phyloP scores from a whole-genome alignment of 331 rosid species.

The Stylosanthes scabra region DNA sequence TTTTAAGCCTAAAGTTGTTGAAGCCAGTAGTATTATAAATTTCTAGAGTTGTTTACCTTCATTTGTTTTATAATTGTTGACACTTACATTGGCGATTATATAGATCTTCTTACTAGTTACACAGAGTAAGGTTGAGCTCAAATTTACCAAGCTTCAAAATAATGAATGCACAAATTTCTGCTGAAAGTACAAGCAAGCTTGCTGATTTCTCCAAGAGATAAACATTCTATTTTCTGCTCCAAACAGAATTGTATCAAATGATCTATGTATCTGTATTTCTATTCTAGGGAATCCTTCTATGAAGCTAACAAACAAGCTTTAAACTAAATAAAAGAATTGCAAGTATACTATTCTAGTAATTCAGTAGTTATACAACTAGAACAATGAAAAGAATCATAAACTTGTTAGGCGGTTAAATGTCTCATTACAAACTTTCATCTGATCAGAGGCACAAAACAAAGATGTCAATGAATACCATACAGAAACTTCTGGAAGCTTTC shows the following conservation, averaged over 20 bases:
- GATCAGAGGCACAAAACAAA: slow-evolving; percentile 53
- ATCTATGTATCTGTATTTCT: no score
- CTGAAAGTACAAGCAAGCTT: slow-evolving; percentile 6
- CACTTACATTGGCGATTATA: no score
- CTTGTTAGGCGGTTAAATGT: slow-evolving; percentile 40
- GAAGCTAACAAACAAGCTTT: slow-evolving; percentile 17
- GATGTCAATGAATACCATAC: slow-evolving; percentile 72
- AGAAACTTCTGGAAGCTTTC: slow-evolving; percentile 57
- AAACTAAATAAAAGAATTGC: neutral
- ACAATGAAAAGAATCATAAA: slow-evolving; percentile 34
- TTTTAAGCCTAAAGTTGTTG: no score
- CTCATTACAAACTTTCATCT: slow-evolving; percentile 35
- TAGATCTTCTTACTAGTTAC: no score
- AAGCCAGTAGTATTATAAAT: no score
- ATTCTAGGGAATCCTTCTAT: no score
- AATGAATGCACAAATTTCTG: neutral
- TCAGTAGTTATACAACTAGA: neutral
- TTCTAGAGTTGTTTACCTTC: no score
- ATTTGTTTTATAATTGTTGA: no score
- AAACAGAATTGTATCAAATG: no score
- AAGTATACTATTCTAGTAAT: neutral
- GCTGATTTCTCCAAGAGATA: neutral
- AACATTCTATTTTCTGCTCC: no score
- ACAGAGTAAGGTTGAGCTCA: no score
- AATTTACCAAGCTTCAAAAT: neutral